Percentiles rank a stretch among this genome's conserved stretches.
Evolutionary conservation across 2,329 filamentous ascomycete genomes (phyloP).

Genomic region (Ceratocystis eucalypticola): DNA sequence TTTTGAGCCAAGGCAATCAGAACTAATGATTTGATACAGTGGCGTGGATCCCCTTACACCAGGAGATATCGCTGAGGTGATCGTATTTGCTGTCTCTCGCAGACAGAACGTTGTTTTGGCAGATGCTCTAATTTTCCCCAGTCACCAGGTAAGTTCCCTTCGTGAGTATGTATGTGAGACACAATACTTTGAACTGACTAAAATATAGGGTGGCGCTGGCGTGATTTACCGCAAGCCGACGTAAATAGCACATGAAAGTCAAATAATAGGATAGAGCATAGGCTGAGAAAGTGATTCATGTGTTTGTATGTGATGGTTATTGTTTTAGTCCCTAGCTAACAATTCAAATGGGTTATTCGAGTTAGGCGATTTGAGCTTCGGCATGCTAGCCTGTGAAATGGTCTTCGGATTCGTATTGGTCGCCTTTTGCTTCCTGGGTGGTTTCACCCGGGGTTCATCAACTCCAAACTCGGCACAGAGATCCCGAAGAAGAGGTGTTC

Average conservation of each 20-base stretch:
- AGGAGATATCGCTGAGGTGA: constrained; percentile 79
- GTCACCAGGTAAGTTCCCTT: constrained; percentile 55
- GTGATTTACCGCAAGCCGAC: constrained; percentile 24
- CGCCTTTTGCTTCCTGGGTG: neutral
- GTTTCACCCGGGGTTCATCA: constrained; percentile 1
- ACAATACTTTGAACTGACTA: neutral
- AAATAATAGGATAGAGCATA: neutral
- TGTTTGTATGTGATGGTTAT: neutral
- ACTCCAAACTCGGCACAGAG: constrained; percentile 11
- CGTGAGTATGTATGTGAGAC: neutral
- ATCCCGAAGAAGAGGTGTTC: neutral
- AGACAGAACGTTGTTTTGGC: constrained; percentile 85
- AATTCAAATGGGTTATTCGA: constrained; percentile 4
- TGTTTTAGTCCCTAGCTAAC: neutral
- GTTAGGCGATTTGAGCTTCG: neutral
- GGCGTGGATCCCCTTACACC: constrained; percentile 72
- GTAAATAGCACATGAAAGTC: neutral
- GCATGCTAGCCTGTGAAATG: neutral
- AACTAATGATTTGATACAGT: constrained; percentile 28
- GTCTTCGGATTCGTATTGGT: neutral
- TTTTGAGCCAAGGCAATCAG: constrained; percentile 10
- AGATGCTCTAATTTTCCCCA: constrained; percentile 76
- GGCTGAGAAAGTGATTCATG: neutral
- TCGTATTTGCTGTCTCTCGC: constrained; percentile 73
- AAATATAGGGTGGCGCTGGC: constrained; percentile 25